These are phyloP conservation scores for Xylariaceae sp. DNA, from an alignment of 2,329 filamentous ascomycete genomes.

Conservation along the genomic window DNA sequence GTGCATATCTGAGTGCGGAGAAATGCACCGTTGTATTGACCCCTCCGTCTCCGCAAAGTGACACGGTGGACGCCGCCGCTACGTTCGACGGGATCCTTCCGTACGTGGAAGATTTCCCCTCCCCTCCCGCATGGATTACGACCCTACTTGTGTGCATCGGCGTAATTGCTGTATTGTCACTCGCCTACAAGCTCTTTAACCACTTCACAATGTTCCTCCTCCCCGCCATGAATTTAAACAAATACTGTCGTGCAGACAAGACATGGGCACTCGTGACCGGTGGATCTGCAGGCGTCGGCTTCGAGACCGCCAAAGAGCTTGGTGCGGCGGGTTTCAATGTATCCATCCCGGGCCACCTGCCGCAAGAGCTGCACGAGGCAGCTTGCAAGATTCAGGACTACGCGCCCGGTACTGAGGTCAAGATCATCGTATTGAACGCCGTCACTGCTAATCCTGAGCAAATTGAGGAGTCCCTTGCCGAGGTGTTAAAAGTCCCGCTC, in stretches of 20 bases:
- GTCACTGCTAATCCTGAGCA: conserved; percentile 26
- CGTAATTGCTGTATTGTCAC: conserved; percentile 11
- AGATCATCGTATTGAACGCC: conserved; percentile 29
- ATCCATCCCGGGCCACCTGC: conserved; percentile 30
- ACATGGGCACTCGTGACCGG: conserved; percentile 33
- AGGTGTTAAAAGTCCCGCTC: conserved; percentile 20
- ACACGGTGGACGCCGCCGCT: conserved; percentile 19
- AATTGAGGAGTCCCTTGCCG: conserved; percentile 21
- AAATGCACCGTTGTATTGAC: conserved; percentile 14
- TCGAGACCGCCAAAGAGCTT: conserved; percentile 32
- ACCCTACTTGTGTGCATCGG: conserved; percentile 11
- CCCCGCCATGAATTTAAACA: conserved; percentile 17
- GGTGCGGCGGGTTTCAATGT: conserved; percentile 33
- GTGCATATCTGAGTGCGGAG: conserved; percentile 19
- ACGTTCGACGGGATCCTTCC: conserved; percentile 18
- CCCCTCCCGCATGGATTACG: conserved; percentile 13
- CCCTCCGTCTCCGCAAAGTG: conserved; percentile 8
- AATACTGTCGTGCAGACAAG: conserved; percentile 13
- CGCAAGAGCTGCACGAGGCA: conserved; percentile 27
- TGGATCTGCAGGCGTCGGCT: conserved; percentile 33
- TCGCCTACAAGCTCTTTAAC: conserved; percentile 13
- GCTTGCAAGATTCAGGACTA: conserved; percentile 22
- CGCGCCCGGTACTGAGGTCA: conserved; percentile 23
- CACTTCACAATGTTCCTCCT: conserved; percentile 18
- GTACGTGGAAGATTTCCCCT: conserved; percentile 20